Percentiles rank a stretch among this genome's conserved stretches.
Evolutionary conservation across 2,329 filamentous ascomycete species (phyloP).

Genomic region (Aspergillus eucalypticola): DNA sequence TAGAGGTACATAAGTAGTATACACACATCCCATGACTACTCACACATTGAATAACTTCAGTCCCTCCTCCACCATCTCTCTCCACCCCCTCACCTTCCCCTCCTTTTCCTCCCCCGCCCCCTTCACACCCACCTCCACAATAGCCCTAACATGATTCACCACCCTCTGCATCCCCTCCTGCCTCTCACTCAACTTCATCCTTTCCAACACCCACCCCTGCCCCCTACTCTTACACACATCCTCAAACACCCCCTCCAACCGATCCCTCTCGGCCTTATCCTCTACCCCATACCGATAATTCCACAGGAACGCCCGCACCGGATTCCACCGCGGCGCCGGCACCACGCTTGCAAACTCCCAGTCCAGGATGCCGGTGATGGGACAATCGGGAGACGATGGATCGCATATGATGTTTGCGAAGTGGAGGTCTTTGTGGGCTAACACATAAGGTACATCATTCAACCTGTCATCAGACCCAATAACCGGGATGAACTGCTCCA

Average conservation of each 20-base stretch:
- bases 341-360: slow-evolving; percentile 45
- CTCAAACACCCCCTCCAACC: slow-evolving; percentile 28
- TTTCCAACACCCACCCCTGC: slow-evolving; percentile 15
- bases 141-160: slow-evolving; percentile 29
- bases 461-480: slow-evolving; percentile 11
- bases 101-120: slow-evolving; percentile 22
- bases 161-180: slow-evolving; percentile 33
- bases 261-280: slow-evolving; percentile 24
- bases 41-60: too few species aligned
- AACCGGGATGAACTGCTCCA: background rate
- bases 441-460: slow-evolving; percentile 23
- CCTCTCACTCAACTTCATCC: slow-evolving; percentile 14
- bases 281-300: slow-evolving; percentile 26
- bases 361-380: slow-evolving; percentile 38
- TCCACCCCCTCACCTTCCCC: slow-evolving; percentile 24
- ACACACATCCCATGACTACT: too few species aligned
- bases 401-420: slow-evolving; percentile 37
- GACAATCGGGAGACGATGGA: slow-evolving; percentile 11
- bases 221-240: slow-evolving; percentile 21
- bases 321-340: slow-evolving; percentile 39
- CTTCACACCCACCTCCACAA: slow-evolving; percentile 30
- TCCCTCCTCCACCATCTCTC: slow-evolving; percentile 12
- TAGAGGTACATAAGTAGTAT: too few species aligned
- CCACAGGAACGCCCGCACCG: slow-evolving; percentile 39
- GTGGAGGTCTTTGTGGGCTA: slow-evolving; percentile 40